Percentiles rank a stretch among this genome's conserved stretches.
These are phyloP conservation scores for Apostasia shenzhenica DNA, from an alignment of 106 monocot species.

Conservation along the genomic window DNA sequence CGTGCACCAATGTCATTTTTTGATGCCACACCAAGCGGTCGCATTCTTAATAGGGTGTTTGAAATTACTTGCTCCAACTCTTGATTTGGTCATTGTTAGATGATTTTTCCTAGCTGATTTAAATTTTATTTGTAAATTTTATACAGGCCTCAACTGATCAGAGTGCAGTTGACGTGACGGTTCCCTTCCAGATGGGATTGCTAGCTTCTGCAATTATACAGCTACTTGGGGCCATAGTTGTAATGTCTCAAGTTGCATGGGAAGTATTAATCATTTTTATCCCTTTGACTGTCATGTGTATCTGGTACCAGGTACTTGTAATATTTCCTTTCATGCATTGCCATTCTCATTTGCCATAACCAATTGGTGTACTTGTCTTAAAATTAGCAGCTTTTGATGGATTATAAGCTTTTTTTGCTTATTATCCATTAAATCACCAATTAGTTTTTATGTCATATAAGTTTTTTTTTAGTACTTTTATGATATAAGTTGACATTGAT, in stretches of 20 bases:
- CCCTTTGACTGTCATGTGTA: constrained; percentile 39
- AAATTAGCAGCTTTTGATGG: no score
- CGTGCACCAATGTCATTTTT: constrained; percentile 84
- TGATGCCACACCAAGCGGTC: constrained; percentile 73
- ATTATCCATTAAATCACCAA: no score
- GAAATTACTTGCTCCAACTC: neutral
- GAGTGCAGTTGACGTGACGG: constrained; percentile 39
- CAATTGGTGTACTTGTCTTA: no score
- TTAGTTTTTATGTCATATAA: no score
- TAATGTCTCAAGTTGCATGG: constrained; percentile 82
- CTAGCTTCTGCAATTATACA: constrained; percentile 43
- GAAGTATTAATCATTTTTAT: constrained; percentile 54
- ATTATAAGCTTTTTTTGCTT: no score
- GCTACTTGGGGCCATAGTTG: constrained; percentile 39
- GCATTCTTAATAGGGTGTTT: constrained; percentile 64
- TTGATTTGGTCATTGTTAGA: neutral
- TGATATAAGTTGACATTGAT: neutral
- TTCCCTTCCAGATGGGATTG: constrained; percentile 31
- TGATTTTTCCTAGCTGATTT: neutral
- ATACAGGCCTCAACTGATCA: constrained; percentile 66
- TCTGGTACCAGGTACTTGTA: constrained; percentile 68
- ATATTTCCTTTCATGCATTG: neutral
- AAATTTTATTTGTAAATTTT: neutral
- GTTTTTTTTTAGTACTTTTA: no score
- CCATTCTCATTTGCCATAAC: neutral